These are phyloP conservation scores for Delitschia confertaspora DNA, from an alignment of 495 filamentous ascomycete genomes.

Conservation along the genomic window DNA sequence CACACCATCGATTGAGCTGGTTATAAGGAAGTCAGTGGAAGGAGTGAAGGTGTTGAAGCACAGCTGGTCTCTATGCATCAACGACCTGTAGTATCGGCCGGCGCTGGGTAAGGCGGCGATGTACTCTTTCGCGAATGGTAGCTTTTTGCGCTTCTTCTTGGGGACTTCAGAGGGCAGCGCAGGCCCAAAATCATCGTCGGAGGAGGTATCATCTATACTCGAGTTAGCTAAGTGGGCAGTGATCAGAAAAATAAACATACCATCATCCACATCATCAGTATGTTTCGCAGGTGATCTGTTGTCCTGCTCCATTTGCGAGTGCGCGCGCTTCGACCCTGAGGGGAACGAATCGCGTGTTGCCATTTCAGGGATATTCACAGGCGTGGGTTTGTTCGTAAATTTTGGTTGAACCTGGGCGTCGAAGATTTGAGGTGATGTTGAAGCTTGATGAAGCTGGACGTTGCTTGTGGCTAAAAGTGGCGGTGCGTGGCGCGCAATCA, in stretches of 20 bases:
- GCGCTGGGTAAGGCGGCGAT: conserved; percentile 79
- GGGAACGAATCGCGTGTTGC: no score
- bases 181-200: conserved; percentile 95
- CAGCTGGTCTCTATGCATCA: conserved; percentile 97
- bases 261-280: conserved; percentile 9
- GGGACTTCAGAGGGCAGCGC: conserved; percentile 65
- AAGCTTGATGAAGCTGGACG: no score
- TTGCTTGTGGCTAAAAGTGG: no score
- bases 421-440: no score
- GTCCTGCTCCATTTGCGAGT: conserved; percentile 25
- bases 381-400: no score
- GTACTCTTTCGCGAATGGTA: conserved; percentile 92
- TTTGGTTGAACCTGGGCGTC: no score
- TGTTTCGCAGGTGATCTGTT: conserved; percentile 7
- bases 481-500: no score
- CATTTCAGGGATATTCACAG: no score
- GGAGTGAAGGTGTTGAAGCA: conserved; percentile 80
- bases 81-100: conserved; percentile 80
- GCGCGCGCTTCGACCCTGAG: conserved; percentile 21
- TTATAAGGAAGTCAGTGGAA: conserved; percentile 87
- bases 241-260: conserved; percentile 1
- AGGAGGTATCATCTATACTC: conserved; percentile 40
- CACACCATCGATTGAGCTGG: conserved; percentile 80
- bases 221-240: conserved; percentile 2
- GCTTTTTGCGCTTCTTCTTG: conserved; percentile 78